Evolutionary conservation across 1,284 basidiomycete genomes (phyloP).

Genomic region (Termitomyces sp.): DNA sequence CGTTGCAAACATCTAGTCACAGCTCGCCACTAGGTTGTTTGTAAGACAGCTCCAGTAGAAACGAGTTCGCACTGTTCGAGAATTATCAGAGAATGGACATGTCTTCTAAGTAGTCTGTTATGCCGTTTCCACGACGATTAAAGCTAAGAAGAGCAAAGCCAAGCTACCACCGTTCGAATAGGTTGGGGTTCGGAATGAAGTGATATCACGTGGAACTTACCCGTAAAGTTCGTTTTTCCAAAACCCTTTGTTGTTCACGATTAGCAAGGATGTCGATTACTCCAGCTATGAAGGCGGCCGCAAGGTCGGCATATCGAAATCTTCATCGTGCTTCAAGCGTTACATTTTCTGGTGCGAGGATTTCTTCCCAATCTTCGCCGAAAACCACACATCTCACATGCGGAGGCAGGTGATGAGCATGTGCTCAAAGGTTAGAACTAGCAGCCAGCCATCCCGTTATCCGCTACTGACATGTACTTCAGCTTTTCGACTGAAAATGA

Average conservation of each 20-base stretch:
- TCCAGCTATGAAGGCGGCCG: slow-evolving; percentile 42
- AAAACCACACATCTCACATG: slow-evolving; percentile 1
- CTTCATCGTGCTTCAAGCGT: slow-evolving; percentile 57
- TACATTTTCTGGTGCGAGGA: slow-evolving; percentile 56
- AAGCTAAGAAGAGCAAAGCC: no score
- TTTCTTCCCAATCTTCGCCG: neutral
- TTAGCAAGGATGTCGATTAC: slow-evolving; percentile 40
- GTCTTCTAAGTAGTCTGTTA: neutral
- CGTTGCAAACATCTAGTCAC: neutral
- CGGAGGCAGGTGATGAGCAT: slow-evolving; percentile 43
- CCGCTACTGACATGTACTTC: slow-evolving; percentile 11
- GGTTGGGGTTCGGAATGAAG: neutral
- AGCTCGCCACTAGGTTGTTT: neutral
- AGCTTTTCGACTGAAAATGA: slow-evolving; percentile 70
- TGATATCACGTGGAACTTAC: neutral
- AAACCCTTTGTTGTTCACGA: neutral
- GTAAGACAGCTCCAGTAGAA: neutral
- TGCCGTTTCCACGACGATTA: neutral
- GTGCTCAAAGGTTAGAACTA: slow-evolving; percentile 44
- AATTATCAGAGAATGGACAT: neutral
- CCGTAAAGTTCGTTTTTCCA: neutral
- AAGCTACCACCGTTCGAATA: neutral
- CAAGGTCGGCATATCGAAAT: slow-evolving; percentile 67
- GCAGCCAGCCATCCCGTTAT: slow-evolving; percentile 2
- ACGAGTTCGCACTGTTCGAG: no score